Conservation (phyloP, 192 early-diverging fungal species). For the Backusella luteola region DNA sequence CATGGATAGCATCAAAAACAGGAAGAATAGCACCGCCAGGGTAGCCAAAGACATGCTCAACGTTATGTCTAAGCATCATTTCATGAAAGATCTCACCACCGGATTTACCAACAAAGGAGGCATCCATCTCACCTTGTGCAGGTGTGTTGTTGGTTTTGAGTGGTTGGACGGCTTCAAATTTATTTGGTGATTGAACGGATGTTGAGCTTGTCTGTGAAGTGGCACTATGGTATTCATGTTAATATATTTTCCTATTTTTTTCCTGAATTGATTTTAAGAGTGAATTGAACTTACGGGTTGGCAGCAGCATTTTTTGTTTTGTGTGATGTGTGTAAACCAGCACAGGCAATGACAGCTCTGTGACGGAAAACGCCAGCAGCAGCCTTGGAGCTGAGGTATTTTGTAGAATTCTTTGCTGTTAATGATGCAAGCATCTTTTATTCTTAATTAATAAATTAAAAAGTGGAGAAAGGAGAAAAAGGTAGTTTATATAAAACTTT, state of each 20-base stretch:
- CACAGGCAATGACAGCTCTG: conserved; percentile 2
- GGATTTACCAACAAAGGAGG: conserved; percentile 91
- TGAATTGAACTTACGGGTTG: conserved; percentile 10
- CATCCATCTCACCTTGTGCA: conserved; percentile 48
- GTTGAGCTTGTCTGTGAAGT: not conserved
- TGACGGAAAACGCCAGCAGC: not conserved
- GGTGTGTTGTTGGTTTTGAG: not conserved
- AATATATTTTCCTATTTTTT: not conserved
- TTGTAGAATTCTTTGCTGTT: conserved; percentile 10
- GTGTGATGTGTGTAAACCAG: conserved; percentile 2
- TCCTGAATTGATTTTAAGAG: not conserved
- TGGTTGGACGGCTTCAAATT: conserved; percentile 10
- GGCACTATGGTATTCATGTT: not conserved
- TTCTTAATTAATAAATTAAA: not conserved
- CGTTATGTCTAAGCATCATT: conserved; percentile 94
- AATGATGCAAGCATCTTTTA: conserved; percentile 20
- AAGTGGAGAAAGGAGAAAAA: not conserved
- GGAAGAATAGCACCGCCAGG: conserved; percentile 98
- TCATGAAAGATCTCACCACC: conserved; percentile 99
- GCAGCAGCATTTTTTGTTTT: conserved; percentile 3
- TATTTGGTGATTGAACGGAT: not conserved
- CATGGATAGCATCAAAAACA: conserved; percentile 98
- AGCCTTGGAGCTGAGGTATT: not conserved
- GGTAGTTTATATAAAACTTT: not conserved
- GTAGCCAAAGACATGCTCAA: conserved; percentile 96